Base-by-base conservation (phyloP, 495 filamentous ascomycete species). In the Darksidea phi region DNA sequence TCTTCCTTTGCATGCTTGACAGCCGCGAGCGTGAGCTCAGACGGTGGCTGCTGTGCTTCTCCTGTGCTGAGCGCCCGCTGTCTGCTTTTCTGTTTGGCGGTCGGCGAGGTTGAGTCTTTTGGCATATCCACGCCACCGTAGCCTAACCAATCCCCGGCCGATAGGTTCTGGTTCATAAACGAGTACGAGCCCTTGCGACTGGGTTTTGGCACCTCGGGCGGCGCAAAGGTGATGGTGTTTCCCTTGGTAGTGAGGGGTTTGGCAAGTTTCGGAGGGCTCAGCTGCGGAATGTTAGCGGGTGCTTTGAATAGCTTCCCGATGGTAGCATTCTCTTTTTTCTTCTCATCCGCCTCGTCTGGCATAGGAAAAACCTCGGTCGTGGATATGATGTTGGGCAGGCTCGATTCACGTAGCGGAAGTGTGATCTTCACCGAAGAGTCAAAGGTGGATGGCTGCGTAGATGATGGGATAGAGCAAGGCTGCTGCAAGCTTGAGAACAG, bases 271-370 rank as follows among this genome's bases (percentile, higher is more conserved):
- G 91, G 91, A 20, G 88, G 88, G 51, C 87, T 83, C 23, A 95
- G 71, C 18, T 82, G 79, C 12, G 86, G 83, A 5, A 92, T 72
- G 38, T 76, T 81, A 32, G 84, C 63, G 6, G 90, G 87, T 20
- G 90, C 82, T 6, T 86, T 80, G 73, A 96, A 97, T 1, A 91
- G 73, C 48, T 96, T 88, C 17, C 88, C 89, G 26, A 97, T 79
- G 0, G 89, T 95, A 28, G 79, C 78, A 0, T 73, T 65, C 38
- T 78, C 82, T 57, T 75, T 75, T 23, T 23, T 34, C 45, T 73
- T 72, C 18, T 71, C 72, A 0, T 68, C 37, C 10, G 54, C 52
- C 52, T 73, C 73, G 34, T 69, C 69, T 41, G 78, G 68, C 1
- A 77, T 72, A 7, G 89, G 85, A 52, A 86, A 69, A 15, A 93